Percentiles rank a stretch among this genome's conserved stretches.
Conservation (phyloP, 768 basidiomycete genomes). For the Boletellus ananas region DNA sequence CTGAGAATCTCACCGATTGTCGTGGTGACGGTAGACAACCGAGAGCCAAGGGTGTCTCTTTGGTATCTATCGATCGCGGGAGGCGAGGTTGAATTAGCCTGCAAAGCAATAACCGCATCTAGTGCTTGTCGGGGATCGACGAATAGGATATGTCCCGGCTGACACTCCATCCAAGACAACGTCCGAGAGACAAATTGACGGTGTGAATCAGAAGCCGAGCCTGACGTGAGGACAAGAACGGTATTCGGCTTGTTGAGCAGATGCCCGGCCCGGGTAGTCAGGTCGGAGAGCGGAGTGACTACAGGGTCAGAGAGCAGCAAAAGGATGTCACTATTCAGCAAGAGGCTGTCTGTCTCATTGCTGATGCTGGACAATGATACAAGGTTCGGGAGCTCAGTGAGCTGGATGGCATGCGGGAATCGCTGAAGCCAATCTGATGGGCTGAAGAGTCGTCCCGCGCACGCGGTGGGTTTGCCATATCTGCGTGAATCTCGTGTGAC, state of each 20-base stretch:
- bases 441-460: slow-evolving; percentile 33
- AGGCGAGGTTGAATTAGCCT: slow-evolving; percentile 42
- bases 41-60: slow-evolving; percentile 55
- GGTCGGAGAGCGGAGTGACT: slow-evolving; percentile 42
- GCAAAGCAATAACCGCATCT: slow-evolving; percentile 47
- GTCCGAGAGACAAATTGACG: slow-evolving; percentile 17
- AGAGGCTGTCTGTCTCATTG: slow-evolving; percentile 16
- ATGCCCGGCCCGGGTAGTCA: slow-evolving; percentile 25
- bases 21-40: slow-evolving; percentile 47
- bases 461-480: slow-evolving; percentile 21
- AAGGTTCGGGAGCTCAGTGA: slow-evolving; percentile 38
- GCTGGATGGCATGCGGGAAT: slow-evolving; percentile 48
- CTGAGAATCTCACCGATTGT: slow-evolving; percentile 31
- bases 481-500: slow-evolving; percentile 8
- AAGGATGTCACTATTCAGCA: slow-evolving; percentile 53
- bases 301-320: slow-evolving; percentile 62
- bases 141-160: slow-evolving; percentile 37
- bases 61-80: slow-evolving; percentile 62
- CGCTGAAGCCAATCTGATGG: slow-evolving; percentile 55
- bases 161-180: slow-evolving; percentile 22
- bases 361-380: slow-evolving; percentile 13
- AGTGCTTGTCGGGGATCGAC: slow-evolving; percentile 60
- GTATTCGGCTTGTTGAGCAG: slow-evolving; percentile 38
- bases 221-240: slow-evolving; percentile 41
- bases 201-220: slow-evolving; percentile 17